Evolutionary conservation across 2,329 filamentous ascomycete genomes (phyloP).

Genomic region (Ophiostoma australiae): DNA sequence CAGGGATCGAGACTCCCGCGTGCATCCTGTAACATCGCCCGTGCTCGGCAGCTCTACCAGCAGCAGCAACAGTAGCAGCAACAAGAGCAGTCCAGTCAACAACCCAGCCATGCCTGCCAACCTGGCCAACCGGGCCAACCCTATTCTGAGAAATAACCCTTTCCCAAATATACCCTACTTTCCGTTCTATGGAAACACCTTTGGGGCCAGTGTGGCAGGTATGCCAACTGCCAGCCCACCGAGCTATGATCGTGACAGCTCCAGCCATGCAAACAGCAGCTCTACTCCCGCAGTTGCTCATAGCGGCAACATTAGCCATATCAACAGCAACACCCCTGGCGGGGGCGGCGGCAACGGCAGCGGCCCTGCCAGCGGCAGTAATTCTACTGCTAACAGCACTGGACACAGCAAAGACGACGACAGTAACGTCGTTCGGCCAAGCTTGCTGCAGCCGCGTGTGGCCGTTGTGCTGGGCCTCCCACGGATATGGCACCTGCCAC

Average conservation of each 20-base stretch:
- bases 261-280: not conserved
- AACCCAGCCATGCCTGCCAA: not conserved
- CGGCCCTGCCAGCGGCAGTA: not conserved
- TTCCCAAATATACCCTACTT: not conserved
- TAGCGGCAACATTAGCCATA: not conserved
- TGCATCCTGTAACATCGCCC: not conserved
- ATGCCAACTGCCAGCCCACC: not conserved
- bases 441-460: constrained; percentile 67
- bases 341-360: too few relatives aligned
- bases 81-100: not conserved
- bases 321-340: not conserved
- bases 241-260: constrained; percentile 20
- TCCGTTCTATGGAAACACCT: not conserved
- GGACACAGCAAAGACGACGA: constrained; percentile 16
- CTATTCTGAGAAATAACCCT: not conserved
- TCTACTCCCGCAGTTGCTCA: not conserved
- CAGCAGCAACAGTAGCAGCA: not conserved
- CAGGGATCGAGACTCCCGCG: constrained; percentile 17
- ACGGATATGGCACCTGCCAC: constrained; percentile 64
- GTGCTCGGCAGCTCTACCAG: not conserved
- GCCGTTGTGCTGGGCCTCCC: constrained; percentile 73
- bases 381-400: not conserved
- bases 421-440: constrained; percentile 30
- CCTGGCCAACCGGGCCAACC: not conserved
- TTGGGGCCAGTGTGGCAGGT: not conserved